phyloP scores from a whole-genome alignment of 257 asterid genomes.

The Gardenia jasminoides region DNA sequence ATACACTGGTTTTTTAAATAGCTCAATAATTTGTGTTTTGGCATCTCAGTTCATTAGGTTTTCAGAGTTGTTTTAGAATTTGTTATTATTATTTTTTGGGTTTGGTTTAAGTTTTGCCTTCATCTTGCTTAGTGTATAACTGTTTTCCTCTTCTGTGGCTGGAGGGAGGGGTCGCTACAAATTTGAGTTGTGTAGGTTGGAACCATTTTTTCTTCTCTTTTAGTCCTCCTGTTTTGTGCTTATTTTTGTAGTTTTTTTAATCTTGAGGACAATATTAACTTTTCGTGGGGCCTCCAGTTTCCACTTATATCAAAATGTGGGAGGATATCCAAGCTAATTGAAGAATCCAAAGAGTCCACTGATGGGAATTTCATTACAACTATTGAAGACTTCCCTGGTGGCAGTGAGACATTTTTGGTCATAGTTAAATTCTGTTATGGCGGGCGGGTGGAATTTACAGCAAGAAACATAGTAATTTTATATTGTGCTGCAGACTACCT shows the following conservation, averaged over 20 bases:
- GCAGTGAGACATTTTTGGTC: conserved; percentile 56
- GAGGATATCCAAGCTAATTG: conserved; percentile 58
- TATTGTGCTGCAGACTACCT: conserved; percentile 90
- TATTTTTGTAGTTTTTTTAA: not conserved
- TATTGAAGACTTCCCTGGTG: conserved; percentile 80
- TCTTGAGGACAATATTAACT: conserved; percentile 1
- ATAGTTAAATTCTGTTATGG: conserved; percentile 77
- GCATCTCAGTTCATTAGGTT: not conserved
- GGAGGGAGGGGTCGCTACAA: not conserved
- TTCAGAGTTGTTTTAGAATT: not conserved
- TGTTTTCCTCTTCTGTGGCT: not conserved
- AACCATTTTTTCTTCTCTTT: not conserved
- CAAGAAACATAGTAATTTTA: conserved; percentile 64
- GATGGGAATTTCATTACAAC: conserved; percentile 30
- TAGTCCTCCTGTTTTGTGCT: not conserved
- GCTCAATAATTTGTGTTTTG: not conserved
- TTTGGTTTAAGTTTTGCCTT: too few species aligned
- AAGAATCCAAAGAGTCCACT: conserved; percentile 42
- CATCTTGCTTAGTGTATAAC: not conserved
- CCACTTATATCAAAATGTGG: conserved; percentile 90
- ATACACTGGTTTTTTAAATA: not conserved
- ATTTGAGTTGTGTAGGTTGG: not conserved
- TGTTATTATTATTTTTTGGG: too few species aligned
- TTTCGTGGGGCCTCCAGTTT: conserved; percentile 55
- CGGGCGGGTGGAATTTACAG: conserved; percentile 61